These are phyloP conservation scores for Penicillium thymicola DNA, from an alignment of 2,329 filamentous ascomycete species.

Conservation along the genomic window DNA sequence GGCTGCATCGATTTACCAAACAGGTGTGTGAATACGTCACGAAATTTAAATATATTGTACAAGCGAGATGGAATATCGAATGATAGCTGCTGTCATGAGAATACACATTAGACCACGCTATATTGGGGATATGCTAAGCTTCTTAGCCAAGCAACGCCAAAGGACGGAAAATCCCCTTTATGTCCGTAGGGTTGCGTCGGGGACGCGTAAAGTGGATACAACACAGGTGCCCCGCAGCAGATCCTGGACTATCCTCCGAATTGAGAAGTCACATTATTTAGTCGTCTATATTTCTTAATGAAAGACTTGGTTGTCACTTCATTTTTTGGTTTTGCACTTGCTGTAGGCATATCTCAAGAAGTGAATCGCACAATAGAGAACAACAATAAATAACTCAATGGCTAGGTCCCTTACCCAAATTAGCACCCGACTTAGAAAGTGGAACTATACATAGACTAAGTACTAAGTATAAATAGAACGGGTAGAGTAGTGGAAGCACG, in stretches of 20 bases:
- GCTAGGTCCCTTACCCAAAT: neutral
- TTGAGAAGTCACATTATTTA: neutral
- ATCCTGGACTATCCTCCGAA: neutral
- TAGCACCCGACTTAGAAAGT: neutral
- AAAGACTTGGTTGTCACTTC: neutral
- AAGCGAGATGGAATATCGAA: neutral
- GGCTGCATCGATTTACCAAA: neutral
- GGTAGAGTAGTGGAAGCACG: neutral
- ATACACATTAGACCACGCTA: neutral
- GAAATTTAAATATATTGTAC: neutral
- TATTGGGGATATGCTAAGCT: neutral
- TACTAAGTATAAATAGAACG: neutral
- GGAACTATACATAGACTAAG: neutral
- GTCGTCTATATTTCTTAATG: neutral
- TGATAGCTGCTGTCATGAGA: too few species aligned
- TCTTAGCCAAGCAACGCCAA: neutral
- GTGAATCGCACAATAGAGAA: neutral
- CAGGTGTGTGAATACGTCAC: neutral
- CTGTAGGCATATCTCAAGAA: neutral
- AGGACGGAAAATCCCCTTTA: neutral
- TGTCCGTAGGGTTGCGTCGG: neutral
- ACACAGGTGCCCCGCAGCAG: neutral
- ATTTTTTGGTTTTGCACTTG: neutral
- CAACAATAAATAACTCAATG: neutral
- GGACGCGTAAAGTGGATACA: neutral